These are phyloP conservation scores for Hygrophorus pudorinus DNA, from an alignment of 768 basidiomycete species.

Conservation along the genomic window DNA sequence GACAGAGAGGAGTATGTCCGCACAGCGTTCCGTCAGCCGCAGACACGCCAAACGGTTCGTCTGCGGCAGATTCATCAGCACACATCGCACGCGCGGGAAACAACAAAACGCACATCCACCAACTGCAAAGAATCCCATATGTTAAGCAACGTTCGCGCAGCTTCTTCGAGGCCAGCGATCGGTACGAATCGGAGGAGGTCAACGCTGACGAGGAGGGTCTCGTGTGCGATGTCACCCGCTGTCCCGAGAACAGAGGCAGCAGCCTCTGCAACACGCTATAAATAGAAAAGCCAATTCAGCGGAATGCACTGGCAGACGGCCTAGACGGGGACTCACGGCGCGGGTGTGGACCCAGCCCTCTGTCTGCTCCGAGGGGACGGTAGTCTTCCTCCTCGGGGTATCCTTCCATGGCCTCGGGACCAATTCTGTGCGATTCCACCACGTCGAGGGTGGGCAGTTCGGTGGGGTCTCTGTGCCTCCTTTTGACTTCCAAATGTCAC, in stretches of 20 bases:
- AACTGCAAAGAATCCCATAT: constrained; percentile 59
- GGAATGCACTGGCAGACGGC: no score
- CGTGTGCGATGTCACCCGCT: constrained; percentile 31
- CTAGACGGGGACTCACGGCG: not conserved
- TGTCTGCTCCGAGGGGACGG: constrained; percentile 28
- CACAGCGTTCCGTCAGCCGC: constrained; percentile 65
- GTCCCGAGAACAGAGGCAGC: constrained; percentile 31
- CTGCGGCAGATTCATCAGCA: constrained; percentile 22
- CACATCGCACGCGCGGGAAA: not conserved
- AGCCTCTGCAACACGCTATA: constrained; percentile 27
- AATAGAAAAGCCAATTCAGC: not conserved
- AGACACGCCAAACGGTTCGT: constrained; percentile 60
- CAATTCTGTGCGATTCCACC: constrained; percentile 5
- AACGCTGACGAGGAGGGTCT: constrained; percentile 29
- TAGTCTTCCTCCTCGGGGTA: constrained; percentile 15
- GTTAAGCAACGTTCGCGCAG: constrained; percentile 38
- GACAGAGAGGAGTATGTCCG: constrained; percentile 54
- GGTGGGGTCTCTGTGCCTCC: not conserved
- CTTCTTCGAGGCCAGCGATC: constrained; percentile 42
- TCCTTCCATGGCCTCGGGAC: constrained; percentile 5
- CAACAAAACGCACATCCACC: constrained; percentile 43
- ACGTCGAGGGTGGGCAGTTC: not conserved
- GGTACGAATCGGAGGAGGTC: constrained; percentile 42
- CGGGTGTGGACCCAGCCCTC: constrained; percentile 27
- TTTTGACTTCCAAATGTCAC: not conserved